Evolutionary conservation across 257 asterid species (phyloP).

Genomic region (Solanum acaule): DNA sequence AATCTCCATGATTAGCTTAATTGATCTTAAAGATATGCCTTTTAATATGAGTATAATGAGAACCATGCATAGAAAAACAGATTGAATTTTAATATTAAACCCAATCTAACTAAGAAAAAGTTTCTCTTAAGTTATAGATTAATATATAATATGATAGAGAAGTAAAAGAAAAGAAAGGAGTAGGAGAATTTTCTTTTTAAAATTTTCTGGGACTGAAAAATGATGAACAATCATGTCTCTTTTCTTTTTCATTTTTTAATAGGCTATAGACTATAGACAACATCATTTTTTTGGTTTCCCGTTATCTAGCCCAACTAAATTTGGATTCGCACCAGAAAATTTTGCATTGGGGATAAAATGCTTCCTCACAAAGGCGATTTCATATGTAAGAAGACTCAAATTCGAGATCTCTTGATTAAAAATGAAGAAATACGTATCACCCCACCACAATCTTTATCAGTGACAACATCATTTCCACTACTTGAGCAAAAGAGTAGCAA

Average conservation of each 20-base stretch:
- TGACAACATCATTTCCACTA: neutral
- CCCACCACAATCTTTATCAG: neutral
- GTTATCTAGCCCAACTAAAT: no score
- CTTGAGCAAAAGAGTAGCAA: neutral
- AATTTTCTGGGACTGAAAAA: neutral
- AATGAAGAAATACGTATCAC: no score
- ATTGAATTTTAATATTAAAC: neutral
- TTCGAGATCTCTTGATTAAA: no score
- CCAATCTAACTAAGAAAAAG: neutral
- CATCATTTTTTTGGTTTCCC: neutral
- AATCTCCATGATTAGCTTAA: neutral
- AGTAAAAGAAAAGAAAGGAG: neutral
- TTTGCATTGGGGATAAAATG: no score
- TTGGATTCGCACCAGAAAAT: fast-evolving
- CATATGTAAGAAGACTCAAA: no score
- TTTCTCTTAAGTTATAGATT: neutral
- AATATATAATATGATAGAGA: neutral
- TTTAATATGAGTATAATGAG: neutral
- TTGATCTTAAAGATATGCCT: neutral
- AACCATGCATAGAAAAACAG: neutral
- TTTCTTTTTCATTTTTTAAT: neutral
- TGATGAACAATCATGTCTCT: neutral
- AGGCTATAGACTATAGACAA: neutral
- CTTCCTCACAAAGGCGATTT: no score
- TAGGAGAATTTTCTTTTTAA: neutral